phyloP scores from a whole-genome alignment of 2,329 filamentous ascomycete genomes.

The Catunica adiposa region DNA sequence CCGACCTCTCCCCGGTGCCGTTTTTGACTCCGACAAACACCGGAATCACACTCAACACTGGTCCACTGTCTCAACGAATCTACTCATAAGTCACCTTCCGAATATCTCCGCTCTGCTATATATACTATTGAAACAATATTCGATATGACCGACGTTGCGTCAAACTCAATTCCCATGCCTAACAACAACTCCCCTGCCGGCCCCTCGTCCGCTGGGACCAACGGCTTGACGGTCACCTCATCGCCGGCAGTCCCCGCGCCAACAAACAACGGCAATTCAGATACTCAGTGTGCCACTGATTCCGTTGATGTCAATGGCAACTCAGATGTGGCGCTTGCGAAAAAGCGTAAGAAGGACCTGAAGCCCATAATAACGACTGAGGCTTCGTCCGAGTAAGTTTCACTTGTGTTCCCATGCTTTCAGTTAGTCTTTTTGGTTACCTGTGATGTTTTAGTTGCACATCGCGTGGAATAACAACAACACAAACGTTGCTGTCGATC shows the following conservation, averaged over 20 bases:
- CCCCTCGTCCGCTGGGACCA: background rate
- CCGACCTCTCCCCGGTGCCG: too few relatives aligned
- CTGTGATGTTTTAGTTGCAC: too few relatives aligned
- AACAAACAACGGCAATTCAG: background rate
- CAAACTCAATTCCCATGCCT: background rate
- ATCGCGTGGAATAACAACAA: too few relatives aligned
- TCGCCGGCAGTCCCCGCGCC: background rate
- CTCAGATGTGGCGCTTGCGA: background rate
- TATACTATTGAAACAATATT: too few relatives aligned
- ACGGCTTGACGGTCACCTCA: background rate
- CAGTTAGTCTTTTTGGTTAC: too few relatives aligned
- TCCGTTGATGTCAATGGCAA: background rate
- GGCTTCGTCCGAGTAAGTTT: background rate
- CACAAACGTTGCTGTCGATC: too few relatives aligned
- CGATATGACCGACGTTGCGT: background rate
- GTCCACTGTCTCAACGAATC: too few relatives aligned
- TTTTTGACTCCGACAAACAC: too few relatives aligned
- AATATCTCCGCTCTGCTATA: too few relatives aligned
- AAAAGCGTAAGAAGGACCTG: constrained; percentile 8
- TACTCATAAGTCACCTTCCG: too few relatives aligned
- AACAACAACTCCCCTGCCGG: background rate
- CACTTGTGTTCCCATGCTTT: background rate
- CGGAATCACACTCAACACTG: too few relatives aligned
- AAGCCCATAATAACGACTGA: constrained; percentile 8
- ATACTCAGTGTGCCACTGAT: background rate